phyloP scores from a whole-genome alignment of 768 basidiomycete genomes.

The Podaxis carcinomalis region DNA sequence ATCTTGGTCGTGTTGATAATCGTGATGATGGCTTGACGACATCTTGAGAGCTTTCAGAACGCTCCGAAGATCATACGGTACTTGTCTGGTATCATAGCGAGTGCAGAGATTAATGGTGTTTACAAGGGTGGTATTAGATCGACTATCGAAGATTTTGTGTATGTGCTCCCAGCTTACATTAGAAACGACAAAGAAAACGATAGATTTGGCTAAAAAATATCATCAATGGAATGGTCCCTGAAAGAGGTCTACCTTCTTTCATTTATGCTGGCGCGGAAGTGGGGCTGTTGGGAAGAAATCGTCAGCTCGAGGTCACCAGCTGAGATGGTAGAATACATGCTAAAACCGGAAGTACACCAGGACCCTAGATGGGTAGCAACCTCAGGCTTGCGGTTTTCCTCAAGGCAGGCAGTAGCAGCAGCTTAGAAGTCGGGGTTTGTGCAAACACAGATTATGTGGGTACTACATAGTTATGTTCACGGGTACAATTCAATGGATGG shows the following conservation, averaged over 20 bases:
- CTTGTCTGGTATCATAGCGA: slow-evolving; percentile 25
- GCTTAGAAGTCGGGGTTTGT: slow-evolving; percentile 20
- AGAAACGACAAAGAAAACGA: slow-evolving; percentile 84
- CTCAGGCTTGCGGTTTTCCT: slow-evolving; percentile 13
- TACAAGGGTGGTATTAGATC: slow-evolving; percentile 71
- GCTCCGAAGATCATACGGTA: too few relatives aligned
- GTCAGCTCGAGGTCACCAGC: neutral
- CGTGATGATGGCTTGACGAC: too few relatives aligned
- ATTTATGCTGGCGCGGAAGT: slow-evolving; percentile 68
- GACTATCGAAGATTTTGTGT: slow-evolving; percentile 82
- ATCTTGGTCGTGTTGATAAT: too few relatives aligned
- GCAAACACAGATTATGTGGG: slow-evolving; percentile 19
- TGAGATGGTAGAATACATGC: slow-evolving; percentile 10
- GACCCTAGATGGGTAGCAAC: slow-evolving; percentile 15
- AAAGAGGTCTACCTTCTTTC: slow-evolving; percentile 76
- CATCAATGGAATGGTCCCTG: slow-evolving; percentile 57
- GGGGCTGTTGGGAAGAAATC: slow-evolving; percentile 13
- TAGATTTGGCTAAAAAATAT: slow-evolving; percentile 65
- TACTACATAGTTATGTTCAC: slow-evolving; percentile 6
- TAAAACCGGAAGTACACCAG: slow-evolving; percentile 12
- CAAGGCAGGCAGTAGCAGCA: too few relatives aligned
- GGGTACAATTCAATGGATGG: too few relatives aligned
- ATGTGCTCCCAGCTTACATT: slow-evolving; percentile 27
- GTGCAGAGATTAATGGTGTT: slow-evolving; percentile 72
- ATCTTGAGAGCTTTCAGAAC: too few relatives aligned